These are phyloP conservation scores for Apiospora kogelbergensis DNA, from an alignment of 2,329 filamentous ascomycete genomes.

Conservation along the genomic window DNA sequence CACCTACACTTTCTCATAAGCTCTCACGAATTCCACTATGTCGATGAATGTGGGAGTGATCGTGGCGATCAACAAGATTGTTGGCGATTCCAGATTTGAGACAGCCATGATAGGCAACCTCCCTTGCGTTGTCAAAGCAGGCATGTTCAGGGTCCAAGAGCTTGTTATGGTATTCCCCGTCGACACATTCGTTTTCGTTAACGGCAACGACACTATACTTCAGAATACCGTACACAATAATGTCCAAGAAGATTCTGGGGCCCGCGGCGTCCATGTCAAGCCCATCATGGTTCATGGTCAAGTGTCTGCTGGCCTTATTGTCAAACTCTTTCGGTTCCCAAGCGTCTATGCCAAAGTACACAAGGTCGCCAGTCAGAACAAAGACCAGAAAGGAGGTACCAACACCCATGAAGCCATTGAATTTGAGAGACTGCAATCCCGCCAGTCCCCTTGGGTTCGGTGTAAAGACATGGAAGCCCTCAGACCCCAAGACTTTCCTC, in stretches of 20 bases:
- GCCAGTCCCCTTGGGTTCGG: neutral
- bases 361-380: neutral
- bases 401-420: too few species aligned
- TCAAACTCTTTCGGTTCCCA: neutral
- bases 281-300: neutral
- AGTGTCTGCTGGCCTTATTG: conserved; percentile 1
- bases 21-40: neutral
- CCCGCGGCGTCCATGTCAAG: neutral
- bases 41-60: neutral
- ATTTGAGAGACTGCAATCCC: neutral
- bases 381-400: neutral
- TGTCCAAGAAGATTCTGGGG: neutral
- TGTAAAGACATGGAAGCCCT: neutral
- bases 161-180: neutral
- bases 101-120: neutral
- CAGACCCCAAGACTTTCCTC: neutral
- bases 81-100: neutral
- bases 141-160: neutral
- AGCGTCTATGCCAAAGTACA: neutral
- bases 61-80: neutral
- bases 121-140: neutral
- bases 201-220: neutral
- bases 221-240: neutral
- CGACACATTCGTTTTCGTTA: neutral
- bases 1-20: too few species aligned